phyloP scores from a whole-genome alignment of 306 rosid species.

The Vigna angularis region DNA sequence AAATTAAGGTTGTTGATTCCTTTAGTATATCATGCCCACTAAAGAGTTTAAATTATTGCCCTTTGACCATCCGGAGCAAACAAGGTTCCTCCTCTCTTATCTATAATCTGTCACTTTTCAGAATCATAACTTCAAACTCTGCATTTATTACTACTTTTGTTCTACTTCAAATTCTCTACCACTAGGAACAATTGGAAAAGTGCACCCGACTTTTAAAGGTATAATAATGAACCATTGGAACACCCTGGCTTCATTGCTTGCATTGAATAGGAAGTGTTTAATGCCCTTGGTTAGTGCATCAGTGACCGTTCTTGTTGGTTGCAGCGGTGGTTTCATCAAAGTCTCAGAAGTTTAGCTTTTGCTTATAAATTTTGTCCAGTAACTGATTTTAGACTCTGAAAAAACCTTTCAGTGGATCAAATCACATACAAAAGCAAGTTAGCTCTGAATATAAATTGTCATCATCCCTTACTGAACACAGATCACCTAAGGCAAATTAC shows the following conservation, averaged over 20 bases:
- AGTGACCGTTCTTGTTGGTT: background rate
- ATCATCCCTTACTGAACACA: background rate
- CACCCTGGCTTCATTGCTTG: conserved; percentile 6
- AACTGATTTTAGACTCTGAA: background rate
- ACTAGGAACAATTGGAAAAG: background rate
- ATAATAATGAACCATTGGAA: background rate
- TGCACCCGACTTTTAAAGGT: background rate
- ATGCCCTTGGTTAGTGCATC: background rate
- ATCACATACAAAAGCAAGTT: background rate
- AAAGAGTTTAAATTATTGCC: conserved; percentile 4
- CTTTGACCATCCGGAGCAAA: background rate
- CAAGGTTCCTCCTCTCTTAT: conserved; percentile 3
- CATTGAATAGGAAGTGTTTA: background rate
- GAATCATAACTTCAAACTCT: background rate
- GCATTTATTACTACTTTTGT: too few relatives aligned
- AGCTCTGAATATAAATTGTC: background rate
- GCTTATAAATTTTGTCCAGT: background rate
- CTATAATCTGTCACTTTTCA: background rate
- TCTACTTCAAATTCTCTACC: background rate
- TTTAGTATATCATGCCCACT: background rate
- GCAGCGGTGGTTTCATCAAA: background rate
- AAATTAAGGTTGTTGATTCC: background rate
- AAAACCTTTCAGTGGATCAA: background rate
- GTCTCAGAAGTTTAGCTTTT: background rate
- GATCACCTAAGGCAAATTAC: background rate